These are phyloP conservation scores for Geotrichum armillariae DNA, from an alignment of 1,139 yeast genomes.

Conservation along the genomic window DNA sequence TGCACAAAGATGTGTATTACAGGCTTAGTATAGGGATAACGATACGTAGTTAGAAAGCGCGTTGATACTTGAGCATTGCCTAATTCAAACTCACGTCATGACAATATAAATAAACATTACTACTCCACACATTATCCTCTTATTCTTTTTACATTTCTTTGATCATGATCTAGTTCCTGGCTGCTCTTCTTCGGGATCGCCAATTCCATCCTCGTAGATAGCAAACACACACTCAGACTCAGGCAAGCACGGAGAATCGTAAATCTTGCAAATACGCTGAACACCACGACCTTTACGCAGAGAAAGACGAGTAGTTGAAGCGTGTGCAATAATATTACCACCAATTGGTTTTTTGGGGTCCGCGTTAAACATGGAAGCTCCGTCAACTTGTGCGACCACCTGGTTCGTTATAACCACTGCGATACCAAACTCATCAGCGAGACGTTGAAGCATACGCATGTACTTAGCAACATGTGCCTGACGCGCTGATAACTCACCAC, in stretches of 20 bases:
- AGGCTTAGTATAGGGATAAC: too few species aligned
- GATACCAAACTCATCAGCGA: constrained; percentile 97
- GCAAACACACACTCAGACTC: constrained; percentile 96
- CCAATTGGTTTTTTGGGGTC: constrained; percentile 99
- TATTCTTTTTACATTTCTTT: too few species aligned
- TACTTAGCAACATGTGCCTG: constrained; percentile 93
- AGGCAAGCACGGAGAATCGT: constrained; percentile 94
- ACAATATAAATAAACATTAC: too few species aligned
- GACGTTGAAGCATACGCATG: constrained; percentile 84
- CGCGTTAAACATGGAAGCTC: constrained; percentile 80
- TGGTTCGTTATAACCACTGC: constrained; percentile 98
- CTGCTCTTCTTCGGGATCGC: constrained; percentile 88
- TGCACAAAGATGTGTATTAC: too few species aligned
- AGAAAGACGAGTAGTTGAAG: constrained; percentile 89
- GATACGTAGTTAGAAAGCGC: too few species aligned
- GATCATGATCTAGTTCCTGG: too few species aligned
- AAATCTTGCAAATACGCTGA: constrained; percentile 89
- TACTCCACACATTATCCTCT: too few species aligned
- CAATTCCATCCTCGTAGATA: constrained; percentile 94
- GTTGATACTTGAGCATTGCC: too few species aligned
- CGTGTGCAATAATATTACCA: constrained; percentile 96
- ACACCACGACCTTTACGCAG: constrained; percentile 90
- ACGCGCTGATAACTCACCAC: constrained; percentile 95
- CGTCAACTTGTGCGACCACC: constrained; percentile 98
- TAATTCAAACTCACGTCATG: too few species aligned